Conservation (phyloP, 192 early-diverging fungal species). For the Coemansia sp. region DNA sequence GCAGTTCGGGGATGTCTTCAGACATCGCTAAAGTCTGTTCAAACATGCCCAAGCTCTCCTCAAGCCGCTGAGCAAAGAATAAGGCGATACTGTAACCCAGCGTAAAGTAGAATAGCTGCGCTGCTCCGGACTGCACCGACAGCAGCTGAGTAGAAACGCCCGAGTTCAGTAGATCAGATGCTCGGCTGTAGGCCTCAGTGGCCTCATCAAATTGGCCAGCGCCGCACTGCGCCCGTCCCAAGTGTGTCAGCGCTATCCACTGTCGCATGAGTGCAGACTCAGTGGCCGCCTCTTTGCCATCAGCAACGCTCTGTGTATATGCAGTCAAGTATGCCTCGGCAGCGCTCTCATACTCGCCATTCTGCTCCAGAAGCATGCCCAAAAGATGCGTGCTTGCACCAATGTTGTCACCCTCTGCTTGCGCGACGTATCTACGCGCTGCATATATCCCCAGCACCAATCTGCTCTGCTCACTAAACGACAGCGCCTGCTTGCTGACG, state of each 20-base stretch:
- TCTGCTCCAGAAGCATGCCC: slow-evolving; percentile 76
- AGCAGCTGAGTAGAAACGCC: neutral
- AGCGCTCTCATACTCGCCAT: slow-evolving; percentile 68
- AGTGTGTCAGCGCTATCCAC: slow-evolving; percentile 62
- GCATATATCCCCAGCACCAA: slow-evolving; percentile 45
- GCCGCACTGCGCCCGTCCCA: slow-evolving; percentile 71
- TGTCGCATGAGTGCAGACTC: slow-evolving; percentile 25
- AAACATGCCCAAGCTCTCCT: slow-evolving; percentile 72
- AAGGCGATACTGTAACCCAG: slow-evolving; percentile 75
- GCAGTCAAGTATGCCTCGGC: slow-evolving; percentile 65
- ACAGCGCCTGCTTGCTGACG: neutral
- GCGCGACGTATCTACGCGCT: slow-evolving; percentile 35
- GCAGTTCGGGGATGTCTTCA: slow-evolving; percentile 52
- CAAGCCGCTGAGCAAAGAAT: slow-evolving; percentile 70
- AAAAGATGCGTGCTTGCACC: slow-evolving; percentile 55
- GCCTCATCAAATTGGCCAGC: slow-evolving; percentile 63
- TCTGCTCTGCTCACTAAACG: slow-evolving; percentile 20
- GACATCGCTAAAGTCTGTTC: slow-evolving; percentile 66
- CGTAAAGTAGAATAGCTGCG: slow-evolving; percentile 16
- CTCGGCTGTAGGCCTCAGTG: slow-evolving; percentile 57
- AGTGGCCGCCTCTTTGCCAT: slow-evolving; percentile 7
- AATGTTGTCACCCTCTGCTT: slow-evolving; percentile 15
- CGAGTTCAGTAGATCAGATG: slow-evolving; percentile 13
- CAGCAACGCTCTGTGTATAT: slow-evolving; percentile 13
- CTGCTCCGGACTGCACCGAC: slow-evolving; percentile 20